Conservation (phyloP, 2,329 filamentous ascomycete species). For the Diaporthe australafricana region DNA sequence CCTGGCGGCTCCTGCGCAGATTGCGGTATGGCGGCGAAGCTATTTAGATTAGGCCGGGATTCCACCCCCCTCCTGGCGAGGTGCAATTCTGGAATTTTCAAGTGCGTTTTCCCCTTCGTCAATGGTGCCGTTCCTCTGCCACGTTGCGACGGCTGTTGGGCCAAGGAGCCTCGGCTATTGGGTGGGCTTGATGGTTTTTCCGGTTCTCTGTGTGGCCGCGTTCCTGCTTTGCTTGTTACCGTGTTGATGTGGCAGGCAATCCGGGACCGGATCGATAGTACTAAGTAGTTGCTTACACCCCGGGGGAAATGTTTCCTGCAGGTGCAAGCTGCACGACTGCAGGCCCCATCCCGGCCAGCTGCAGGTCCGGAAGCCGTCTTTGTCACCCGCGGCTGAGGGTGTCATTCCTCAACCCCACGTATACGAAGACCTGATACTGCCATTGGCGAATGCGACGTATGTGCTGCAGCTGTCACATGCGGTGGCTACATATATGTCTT, state of each 20-base stretch:
- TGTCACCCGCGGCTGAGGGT: conserved; percentile 21
- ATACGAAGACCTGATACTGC: neutral
- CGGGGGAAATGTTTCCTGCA: neutral
- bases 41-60: conserved; percentile 19
- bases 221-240: neutral
- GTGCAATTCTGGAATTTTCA: neutral
- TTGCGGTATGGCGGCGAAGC: conserved; percentile 3
- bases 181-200: neutral
- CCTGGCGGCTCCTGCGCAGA: neutral
- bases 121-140: neutral
- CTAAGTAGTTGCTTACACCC: neutral
- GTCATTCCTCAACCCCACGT: conserved; percentile 2
- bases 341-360: conserved; percentile 16
- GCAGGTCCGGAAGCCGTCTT: conserved; percentile 20
- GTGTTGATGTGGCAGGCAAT: conserved; percentile 1
- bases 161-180: conserved; percentile 4
- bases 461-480: conserved; percentile 27
- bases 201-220: neutral
- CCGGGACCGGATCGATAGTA: neutral
- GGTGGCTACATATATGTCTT: neutral
- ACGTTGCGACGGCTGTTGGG: neutral
- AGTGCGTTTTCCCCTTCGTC: neutral
- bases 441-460: conserved; percentile 15
- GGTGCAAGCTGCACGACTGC: neutral
- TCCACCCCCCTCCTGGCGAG: neutral